Conservation (phyloP, 2,329 filamentous ascomycete species). For the Botrytis aclada region DNA sequence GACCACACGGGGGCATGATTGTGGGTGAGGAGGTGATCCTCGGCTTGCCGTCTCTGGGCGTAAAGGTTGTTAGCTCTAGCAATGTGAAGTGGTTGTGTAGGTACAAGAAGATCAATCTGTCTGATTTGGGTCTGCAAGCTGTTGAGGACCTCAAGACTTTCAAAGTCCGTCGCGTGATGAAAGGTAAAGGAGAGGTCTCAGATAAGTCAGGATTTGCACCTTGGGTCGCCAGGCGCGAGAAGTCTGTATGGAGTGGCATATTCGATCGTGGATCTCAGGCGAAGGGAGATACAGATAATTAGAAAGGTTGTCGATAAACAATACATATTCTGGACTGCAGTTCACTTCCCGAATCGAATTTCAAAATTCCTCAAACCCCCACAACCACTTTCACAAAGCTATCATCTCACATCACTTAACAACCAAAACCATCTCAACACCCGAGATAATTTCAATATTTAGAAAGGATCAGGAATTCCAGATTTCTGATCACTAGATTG, state of each 20-base stretch:
- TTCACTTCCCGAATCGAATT: not conserved
- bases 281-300: no score
- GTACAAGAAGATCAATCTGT: conserved; percentile 8
- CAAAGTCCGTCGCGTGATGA: not conserved
- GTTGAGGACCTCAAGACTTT: not conserved
- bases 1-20: not conserved
- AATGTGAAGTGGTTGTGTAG: conserved; percentile 5
- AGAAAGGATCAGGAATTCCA: no score
- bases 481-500: no score
- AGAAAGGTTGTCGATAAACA: not conserved
- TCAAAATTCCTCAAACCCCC: not conserved
- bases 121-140: conserved; percentile 1
- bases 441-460: no score
- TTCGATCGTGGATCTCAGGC: no score
- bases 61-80: not conserved
- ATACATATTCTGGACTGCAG: no score
- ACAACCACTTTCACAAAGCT: no score
- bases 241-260: not conserved
- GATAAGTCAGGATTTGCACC: not conserved
- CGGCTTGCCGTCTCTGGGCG: conserved; percentile 9
- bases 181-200: conserved; percentile 1
- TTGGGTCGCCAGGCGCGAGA: not conserved
- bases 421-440: no score
- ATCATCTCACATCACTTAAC: no score
- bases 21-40: not conserved